Evolutionary conservation across 2,329 filamentous ascomycete species (phyloP).

Genomic region (Pezicula rhizophila): DNA sequence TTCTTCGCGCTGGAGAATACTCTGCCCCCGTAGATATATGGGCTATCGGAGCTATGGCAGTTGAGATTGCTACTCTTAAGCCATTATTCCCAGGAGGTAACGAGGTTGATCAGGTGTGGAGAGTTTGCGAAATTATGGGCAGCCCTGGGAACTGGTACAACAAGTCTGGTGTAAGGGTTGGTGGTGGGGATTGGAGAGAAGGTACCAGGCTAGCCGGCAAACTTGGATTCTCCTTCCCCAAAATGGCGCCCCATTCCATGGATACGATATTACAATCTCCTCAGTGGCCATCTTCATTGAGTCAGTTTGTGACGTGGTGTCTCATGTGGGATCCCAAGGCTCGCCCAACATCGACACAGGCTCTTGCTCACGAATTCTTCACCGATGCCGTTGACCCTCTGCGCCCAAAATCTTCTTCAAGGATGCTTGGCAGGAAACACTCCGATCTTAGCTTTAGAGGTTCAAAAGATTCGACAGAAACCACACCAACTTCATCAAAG

Average conservation of each 20-base stretch:
- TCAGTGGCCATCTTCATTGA: constrained; percentile 84
- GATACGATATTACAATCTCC: constrained; percentile 86
- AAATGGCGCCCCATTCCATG: constrained; percentile 97
- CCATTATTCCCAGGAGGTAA: constrained; percentile 96
- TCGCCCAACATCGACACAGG: constrained; percentile 86
- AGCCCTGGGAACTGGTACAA: constrained; percentile 98
- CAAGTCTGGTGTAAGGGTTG: constrained; percentile 78
- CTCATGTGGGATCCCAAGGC: constrained; percentile 97
- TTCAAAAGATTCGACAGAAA: constrained; percentile 54
- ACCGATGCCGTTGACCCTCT: constrained; percentile 85
- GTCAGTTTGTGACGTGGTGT: constrained; percentile 96
- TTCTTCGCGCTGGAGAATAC: constrained; percentile 90
- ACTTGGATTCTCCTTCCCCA: constrained; percentile 96
- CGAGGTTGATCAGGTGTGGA: constrained; percentile 98
- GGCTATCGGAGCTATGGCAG: constrained; percentile 97
- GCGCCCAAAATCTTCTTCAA: constrained; percentile 84
- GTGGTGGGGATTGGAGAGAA: constrained; percentile 96
- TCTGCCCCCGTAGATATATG: constrained; percentile 97
- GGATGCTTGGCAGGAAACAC: constrained; percentile 81
- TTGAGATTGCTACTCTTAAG: constrained; percentile 94
- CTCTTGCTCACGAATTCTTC: constrained; percentile 94
- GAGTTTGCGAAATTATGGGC: constrained; percentile 98
- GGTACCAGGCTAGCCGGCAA: constrained; percentile 89
- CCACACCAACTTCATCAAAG: constrained; percentile 62
- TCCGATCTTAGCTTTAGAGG: constrained; percentile 69